Conservation (phyloP, 1,139 yeast species). For the Saccharomyces hybrid region DNA sequence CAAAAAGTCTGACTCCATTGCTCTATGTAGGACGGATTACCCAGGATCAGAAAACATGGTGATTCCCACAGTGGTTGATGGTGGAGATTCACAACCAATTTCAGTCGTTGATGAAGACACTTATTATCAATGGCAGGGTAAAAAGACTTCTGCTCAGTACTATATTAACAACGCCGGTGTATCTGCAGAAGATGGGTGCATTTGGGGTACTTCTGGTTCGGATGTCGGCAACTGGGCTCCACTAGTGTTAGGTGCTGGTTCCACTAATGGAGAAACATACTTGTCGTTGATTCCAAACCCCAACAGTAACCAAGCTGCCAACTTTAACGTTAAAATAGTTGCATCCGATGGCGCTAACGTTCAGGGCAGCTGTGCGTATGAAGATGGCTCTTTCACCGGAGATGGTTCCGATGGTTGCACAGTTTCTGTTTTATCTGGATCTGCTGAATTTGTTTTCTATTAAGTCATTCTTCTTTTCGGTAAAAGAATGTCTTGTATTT, state of each 20-base stretch:
- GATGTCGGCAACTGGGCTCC: constrained; percentile 99
- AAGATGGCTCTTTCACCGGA: constrained; percentile 67
- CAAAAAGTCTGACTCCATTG: constrained; percentile 55
- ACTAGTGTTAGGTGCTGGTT: constrained; percentile 87
- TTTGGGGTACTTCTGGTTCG: constrained; percentile 78
- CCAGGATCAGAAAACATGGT: constrained; percentile 99
- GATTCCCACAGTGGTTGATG: constrained; percentile 74
- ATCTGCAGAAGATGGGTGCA: constrained; percentile 77
- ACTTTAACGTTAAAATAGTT: constrained; percentile 81
- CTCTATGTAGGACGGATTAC: constrained; percentile 95
- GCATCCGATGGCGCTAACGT: constrained; percentile 58
- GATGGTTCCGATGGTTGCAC: constrained; percentile 72
- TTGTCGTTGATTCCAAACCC: constrained; percentile 93
- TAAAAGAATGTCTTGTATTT: background rate
- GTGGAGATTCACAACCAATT: constrained; percentile 58
- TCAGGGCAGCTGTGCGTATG: constrained; percentile 74
- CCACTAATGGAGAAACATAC: constrained; percentile 68
- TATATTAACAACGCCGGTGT: constrained; percentile 97
- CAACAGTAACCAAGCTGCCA: constrained; percentile 66
- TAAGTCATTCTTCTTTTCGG: constrained; percentile 1
- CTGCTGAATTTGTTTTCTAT: constrained; percentile 42
- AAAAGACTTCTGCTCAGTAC: constrained; percentile 86
- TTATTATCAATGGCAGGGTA: constrained; percentile 79
- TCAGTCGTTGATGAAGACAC: constrained; percentile 69
- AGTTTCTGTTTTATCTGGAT: constrained; percentile 73